Percentiles rank a stretch among this genome's conserved stretches.
These are phyloP conservation scores for Urochloa ruziziensis DNA, from an alignment of 176 grass and related monocot species.

Conservation along the genomic window DNA sequence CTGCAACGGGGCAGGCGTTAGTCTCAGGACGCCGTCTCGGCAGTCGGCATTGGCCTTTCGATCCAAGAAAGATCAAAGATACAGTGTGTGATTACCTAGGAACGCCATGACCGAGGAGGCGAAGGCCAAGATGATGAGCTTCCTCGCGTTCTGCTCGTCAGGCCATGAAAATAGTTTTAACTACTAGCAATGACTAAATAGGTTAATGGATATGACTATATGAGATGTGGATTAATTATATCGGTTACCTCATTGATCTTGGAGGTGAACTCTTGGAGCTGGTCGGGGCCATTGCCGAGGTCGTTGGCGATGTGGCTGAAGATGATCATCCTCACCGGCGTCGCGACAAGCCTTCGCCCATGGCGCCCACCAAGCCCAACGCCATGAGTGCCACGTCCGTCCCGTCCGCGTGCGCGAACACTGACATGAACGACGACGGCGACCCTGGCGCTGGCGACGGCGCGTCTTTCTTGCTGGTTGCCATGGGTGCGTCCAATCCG, in stretches of 20 bases:
- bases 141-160: conserved; percentile 40
- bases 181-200: no score
- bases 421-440: conserved; percentile 29
- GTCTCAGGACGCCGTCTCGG: no score
- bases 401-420: conserved; percentile 79
- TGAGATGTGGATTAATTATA: background rate
- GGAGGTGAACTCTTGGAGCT: conserved; percentile 41
- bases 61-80: no score
- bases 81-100: conserved; percentile 38
- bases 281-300: conserved; percentile 39
- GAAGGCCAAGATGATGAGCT: conserved; percentile 60
- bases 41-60: no score
- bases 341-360: conserved; percentile 67
- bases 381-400: conserved; percentile 59
- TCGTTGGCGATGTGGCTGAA: conserved; percentile 75
- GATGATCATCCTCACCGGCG: conserved; percentile 68
- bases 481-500: no score
- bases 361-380: conserved; percentile 65
- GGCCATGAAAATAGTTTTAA: no score
- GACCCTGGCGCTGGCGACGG: no score
- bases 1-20: no score
- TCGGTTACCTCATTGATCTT: conserved; percentile 52
- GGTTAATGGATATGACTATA: no score
- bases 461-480: no score
- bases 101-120: conserved; percentile 65